A percentile compares a stretch with the other conserved stretches of the same genome.
Conservation (phyloP, 805 yeast species). For the Sporopachydermia quercuum region DNA sequence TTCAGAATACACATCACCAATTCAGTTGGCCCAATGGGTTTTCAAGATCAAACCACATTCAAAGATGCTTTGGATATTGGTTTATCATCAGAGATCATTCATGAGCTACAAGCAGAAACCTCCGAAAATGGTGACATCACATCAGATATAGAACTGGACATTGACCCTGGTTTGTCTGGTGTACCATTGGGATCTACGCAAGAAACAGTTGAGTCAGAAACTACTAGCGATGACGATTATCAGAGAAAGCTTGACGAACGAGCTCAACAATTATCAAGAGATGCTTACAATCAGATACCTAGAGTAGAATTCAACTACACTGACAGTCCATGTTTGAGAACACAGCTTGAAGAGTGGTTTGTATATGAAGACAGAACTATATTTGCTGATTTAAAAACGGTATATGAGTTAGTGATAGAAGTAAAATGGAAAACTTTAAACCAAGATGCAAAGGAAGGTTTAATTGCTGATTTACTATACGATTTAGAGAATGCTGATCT, state of each 20-base stretch:
- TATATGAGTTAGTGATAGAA: constrained; percentile 3
- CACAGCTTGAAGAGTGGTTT: constrained; percentile 37
- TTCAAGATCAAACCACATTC: neutral
- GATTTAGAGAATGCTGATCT: constrained; percentile 1
- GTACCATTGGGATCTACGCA: too few species aligned
- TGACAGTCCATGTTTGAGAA: constrained; percentile 21
- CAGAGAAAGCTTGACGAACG: constrained; percentile 20
- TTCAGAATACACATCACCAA: too few species aligned
- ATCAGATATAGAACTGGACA: neutral
- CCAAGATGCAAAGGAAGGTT: neutral
- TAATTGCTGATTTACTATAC: neutral
- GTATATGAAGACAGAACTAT: constrained; percentile 11
- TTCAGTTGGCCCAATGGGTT: too few species aligned
- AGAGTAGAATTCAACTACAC: constrained; percentile 27
- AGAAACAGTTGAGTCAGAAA: constrained; percentile 7
- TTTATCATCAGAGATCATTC: neutral
- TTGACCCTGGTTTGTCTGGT: neutral
- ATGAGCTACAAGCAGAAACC: neutral
- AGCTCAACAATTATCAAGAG: constrained; percentile 19
- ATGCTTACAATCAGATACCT: constrained; percentile 23
- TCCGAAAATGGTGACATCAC: neutral
- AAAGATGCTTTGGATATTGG: neutral
- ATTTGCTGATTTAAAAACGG: constrained; percentile 7
- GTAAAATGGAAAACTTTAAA: neutral
- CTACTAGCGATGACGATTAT: constrained; percentile 5